Evolutionary conservation across 176 grass and related monocot species (phyloP), one percentile per base, ranked within the genome.

Genomic region (Avena insularis): DNA sequence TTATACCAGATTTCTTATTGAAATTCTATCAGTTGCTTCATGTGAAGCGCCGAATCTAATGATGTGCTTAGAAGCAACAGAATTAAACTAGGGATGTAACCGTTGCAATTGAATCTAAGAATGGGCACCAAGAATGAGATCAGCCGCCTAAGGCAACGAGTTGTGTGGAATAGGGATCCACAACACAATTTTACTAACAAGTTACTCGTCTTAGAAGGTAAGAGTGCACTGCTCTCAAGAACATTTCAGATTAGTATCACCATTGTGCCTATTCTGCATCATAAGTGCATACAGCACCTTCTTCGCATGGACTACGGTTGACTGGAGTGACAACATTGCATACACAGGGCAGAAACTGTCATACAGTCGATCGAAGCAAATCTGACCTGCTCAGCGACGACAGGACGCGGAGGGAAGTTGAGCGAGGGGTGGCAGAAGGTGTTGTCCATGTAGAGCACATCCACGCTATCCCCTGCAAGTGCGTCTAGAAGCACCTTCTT

Each of bases 381-480:
- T 0, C 48, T 61, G 35, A 98, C 95, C 82, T 98, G 93, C 45
- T 93, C 53, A 57, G 93, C 91, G 8, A 92, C 93, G 77, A 92
- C 75, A 9, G 63, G 86, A 15, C 95, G 95, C 20, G 93, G 89
- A 60, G 95, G 93, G 88, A 98, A 98, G 47, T 89, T 92, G 73
- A 95, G 89, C 46, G 85, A 91, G 4, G 95, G 95, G 86, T 95
- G 86, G 83, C 93, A 95, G 79, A 95, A 98, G 49, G 95, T 93
- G 71, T 98, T 98, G 62, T 95, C 95, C 90, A 95, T 48, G 58
- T 98, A 95, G 69, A 98, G 88, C 73, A 84, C 57, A 70, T 95
- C 91, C 31, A 98, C 85, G 53, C 58, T 91, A 16, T 95, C 90
- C 80, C 86, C 90, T 4, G 65, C 88, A 4, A 98, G 91, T 40